These are phyloP conservation scores for Paraleonurus japonicus DNA, from an alignment of 257 asterid genomes.

Conservation along the genomic window DNA sequence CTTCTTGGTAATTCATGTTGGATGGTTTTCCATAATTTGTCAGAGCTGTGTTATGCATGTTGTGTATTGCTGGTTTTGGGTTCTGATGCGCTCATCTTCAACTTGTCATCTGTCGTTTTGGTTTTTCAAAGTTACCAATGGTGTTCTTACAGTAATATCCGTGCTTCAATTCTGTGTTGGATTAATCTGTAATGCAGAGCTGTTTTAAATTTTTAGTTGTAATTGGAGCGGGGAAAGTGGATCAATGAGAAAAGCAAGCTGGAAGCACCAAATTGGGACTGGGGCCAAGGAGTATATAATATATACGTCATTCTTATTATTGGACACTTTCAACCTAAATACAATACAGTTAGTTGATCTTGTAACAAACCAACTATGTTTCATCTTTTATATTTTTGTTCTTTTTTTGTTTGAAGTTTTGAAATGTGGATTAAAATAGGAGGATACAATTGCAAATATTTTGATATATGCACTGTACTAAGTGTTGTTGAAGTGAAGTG, in stretches of 20 bases:
- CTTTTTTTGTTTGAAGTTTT: not conserved
- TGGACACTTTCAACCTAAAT: not conserved
- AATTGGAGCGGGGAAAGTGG: not conserved
- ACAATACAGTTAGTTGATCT: not conserved
- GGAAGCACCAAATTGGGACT: not conserved
- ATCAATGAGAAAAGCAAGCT: not conserved
- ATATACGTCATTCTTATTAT: not conserved
- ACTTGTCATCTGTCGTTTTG: not conserved
- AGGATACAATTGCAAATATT: not conserved
- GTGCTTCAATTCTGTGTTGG: not conserved
- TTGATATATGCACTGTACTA: too few species aligned
- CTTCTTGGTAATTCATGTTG: conserved; percentile 27
- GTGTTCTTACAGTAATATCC: not conserved
- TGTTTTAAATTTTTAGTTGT: not conserved
- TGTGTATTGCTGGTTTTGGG: not conserved
- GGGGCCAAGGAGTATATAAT: not conserved
- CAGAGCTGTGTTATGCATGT: not conserved
- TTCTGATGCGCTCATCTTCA: not conserved
- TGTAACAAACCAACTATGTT: not conserved
- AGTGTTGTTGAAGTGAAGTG: too few species aligned
- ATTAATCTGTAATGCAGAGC: not conserved
- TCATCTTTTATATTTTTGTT: not conserved
- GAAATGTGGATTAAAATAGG: not conserved
- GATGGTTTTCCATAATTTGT: not conserved
- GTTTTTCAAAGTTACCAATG: not conserved